A percentile compares a stretch with the other conserved stretches of the same genome.
Conservation (phyloP, 306 rosid genomes). For the Trifolium repens region DNA sequence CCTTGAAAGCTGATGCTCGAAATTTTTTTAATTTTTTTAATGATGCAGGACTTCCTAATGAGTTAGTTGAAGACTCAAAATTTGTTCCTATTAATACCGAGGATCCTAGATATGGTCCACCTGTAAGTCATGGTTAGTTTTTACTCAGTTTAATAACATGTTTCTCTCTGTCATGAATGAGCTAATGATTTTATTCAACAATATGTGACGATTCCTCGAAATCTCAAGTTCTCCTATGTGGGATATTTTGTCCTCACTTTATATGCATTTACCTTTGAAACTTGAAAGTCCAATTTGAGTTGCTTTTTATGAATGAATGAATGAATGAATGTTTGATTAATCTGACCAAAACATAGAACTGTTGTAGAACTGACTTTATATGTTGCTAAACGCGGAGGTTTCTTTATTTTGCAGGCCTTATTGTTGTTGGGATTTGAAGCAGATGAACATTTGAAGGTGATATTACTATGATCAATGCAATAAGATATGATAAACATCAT, state of each 20-base stretch:
- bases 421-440: conserved; percentile 79
- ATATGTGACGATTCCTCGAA: not conserved
- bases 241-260: conserved; percentile 6
- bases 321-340: not conserved
- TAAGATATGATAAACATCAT: conserved; percentile 24
- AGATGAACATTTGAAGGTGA: conserved; percentile 77
- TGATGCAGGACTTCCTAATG: conserved; percentile 65
- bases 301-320: not conserved
- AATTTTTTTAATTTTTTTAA: not conserved
- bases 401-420: conserved; percentile 62
- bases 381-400: not conserved
- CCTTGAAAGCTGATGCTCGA: not conserved
- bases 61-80: conserved; percentile 78
- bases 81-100: conserved; percentile 85
- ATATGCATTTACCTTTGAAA: conserved; percentile 8
- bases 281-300: conserved; percentile 4
- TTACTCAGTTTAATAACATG: conserved; percentile 33
- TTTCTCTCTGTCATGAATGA: conserved; percentile 5
- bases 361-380: conserved; percentile 7
- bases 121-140: conserved; percentile 94
- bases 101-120: conserved; percentile 82
- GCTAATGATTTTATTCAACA: conserved; percentile 15
- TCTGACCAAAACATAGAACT: not conserved
- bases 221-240: not conserved
- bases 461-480: conserved; percentile 17